These are phyloP conservation scores for Cercospora brassicicola DNA, from an alignment of 2,329 filamentous ascomycete genomes.

Conservation along the genomic window DNA sequence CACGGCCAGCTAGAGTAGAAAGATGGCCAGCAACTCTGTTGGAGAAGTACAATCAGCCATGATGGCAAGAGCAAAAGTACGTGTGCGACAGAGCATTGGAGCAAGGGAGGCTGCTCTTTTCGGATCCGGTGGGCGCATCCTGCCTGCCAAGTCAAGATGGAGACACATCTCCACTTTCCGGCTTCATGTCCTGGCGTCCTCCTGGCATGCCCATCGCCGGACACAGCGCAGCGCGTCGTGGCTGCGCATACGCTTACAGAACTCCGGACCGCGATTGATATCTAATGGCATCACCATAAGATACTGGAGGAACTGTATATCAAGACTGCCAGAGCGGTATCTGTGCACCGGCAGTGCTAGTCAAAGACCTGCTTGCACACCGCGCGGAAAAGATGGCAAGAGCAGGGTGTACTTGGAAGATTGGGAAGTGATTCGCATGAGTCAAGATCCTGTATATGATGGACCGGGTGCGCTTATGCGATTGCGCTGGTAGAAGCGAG, in stretches of 20 bases:
- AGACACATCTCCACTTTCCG: conserved; percentile 1
- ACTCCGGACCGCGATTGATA: background rate
- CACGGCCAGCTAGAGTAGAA: background rate
- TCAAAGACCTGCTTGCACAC: background rate
- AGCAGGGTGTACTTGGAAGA: background rate
- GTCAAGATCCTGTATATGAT: background rate
- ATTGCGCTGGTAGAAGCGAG: background rate
- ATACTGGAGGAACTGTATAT: background rate
- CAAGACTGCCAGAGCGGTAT: background rate
- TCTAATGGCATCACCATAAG: background rate
- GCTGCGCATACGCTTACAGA: background rate
- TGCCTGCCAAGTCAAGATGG: background rate
- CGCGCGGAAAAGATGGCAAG: background rate
- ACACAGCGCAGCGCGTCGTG: background rate
- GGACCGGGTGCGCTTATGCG: background rate
- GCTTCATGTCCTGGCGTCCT: background rate
- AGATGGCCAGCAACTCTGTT: background rate
- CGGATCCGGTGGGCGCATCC: background rate
- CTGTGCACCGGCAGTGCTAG: background rate
- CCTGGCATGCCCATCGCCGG: background rate
- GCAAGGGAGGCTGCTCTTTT: background rate
- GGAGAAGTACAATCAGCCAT: background rate
- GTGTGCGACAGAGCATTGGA: background rate
- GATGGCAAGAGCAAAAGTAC: background rate
- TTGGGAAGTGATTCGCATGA: background rate